phyloP scores from a whole-genome alignment of 1,139 yeast genomes.

The Pichia norvegensis region DNA sequence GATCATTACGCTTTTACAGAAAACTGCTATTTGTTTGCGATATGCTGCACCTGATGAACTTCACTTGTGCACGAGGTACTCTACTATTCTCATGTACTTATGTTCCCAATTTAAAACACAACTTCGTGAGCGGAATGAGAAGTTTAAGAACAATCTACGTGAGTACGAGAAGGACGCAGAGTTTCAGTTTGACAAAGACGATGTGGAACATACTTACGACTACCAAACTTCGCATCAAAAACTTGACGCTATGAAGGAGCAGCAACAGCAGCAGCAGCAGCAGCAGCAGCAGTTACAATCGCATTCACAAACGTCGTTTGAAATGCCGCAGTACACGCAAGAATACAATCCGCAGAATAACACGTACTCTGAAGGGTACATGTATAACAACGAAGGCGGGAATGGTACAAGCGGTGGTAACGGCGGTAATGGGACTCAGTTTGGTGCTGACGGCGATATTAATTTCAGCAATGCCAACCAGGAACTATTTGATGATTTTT shows the following conservation, averaged over 20 bases:
- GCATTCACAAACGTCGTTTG: not conserved
- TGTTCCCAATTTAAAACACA: slow-evolving; percentile 62
- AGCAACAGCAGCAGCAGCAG: slow-evolving; percentile 9
- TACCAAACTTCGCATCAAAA: not conserved
- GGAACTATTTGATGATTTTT: slow-evolving; percentile 27
- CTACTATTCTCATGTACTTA: slow-evolving; percentile 69
- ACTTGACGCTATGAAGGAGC: not conserved
- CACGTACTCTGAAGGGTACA: not conserved
- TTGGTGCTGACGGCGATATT: slow-evolving; percentile 3
- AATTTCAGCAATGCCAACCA: slow-evolving; percentile 20
- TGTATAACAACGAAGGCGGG: not conserved
- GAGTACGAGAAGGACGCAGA: slow-evolving; percentile 25
- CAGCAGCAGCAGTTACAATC: slow-evolving; percentile 9
- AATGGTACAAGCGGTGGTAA: not conserved
- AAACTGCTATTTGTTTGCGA: slow-evolving; percentile 65
- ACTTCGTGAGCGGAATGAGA: slow-evolving; percentile 17
- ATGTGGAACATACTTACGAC: not conserved
- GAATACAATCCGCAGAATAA: not conserved
- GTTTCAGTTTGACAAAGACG: slow-evolving; percentile 14
- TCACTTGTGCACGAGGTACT: slow-evolving; percentile 74
- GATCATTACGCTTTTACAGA: slow-evolving; percentile 57
- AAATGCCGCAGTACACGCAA: not conserved
- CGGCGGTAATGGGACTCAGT: not conserved
- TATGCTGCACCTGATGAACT: slow-evolving; percentile 88
- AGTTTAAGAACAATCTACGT: slow-evolving; percentile 16